Conservation (phyloP, 2,329 filamentous ascomycete genomes). For the Xylariomycetidae sp. region DNA sequence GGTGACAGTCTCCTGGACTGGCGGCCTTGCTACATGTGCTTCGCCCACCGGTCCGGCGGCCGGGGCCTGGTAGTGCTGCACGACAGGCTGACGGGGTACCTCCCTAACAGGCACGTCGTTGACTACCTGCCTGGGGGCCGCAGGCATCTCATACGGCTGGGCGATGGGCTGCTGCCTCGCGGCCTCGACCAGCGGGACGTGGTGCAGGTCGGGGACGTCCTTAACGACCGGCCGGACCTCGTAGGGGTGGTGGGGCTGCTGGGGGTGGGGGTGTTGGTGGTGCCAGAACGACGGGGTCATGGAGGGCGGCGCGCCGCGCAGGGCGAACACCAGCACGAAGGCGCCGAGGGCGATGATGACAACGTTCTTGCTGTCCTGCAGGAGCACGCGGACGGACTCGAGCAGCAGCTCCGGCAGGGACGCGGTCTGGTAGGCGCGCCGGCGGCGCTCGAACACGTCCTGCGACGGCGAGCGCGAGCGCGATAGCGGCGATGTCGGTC, state of each 20-base stretch:
- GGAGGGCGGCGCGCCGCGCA: slow-evolving; percentile 26
- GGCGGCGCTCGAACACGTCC: slow-evolving; percentile 25
- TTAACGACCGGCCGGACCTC: too few relatives aligned
- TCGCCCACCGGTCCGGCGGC: too few relatives aligned
- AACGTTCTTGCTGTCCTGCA: slow-evolving; percentile 55
- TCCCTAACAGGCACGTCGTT: too few relatives aligned
- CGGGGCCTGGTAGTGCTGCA: too few relatives aligned
- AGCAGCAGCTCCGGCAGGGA: slow-evolving; percentile 49
- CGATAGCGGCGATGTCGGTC: slow-evolving; percentile 19
- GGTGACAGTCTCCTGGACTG: slow-evolving; percentile 1
- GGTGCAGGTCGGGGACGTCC: too few relatives aligned
- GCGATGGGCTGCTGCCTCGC: too few relatives aligned
- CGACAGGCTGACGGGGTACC: too few relatives aligned
- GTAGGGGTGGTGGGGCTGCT: too few relatives aligned
- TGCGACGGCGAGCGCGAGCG: slow-evolving; percentile 21
- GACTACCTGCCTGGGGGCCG: too few relatives aligned
- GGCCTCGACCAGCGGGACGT: too few relatives aligned
- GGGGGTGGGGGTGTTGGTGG: too few relatives aligned
- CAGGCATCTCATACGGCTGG: too few relatives aligned
- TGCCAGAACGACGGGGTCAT: slow-evolving; percentile 9
- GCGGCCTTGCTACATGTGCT: not conserved
- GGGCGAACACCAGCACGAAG: slow-evolving; percentile 46
- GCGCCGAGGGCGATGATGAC: slow-evolving; percentile 48
- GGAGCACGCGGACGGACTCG: slow-evolving; percentile 45
- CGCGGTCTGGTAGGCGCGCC: slow-evolving; percentile 33